A percentile compares a stretch with the other conserved stretches of the same genome.
These are phyloP conservation scores for Alternaria sp. DNA, from an alignment of 2,329 filamentous ascomycete species.

Conservation along the genomic window DNA sequence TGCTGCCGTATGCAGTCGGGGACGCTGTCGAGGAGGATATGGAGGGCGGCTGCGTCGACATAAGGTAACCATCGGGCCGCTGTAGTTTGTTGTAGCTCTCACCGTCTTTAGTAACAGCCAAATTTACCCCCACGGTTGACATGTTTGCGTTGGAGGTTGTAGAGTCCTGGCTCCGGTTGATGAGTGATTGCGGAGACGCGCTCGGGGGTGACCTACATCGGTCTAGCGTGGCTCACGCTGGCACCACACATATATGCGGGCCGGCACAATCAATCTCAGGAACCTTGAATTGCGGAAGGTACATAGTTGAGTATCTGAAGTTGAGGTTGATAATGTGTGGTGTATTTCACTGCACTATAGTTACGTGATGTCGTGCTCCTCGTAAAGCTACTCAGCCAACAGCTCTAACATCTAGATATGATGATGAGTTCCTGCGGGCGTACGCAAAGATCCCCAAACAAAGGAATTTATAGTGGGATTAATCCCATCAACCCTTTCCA, in stretches of 20 bases:
- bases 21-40: constrained; percentile 1
- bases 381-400: neutral
- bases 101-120: constrained; percentile 43
- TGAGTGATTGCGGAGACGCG: constrained; percentile 7
- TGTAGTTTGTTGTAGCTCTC: constrained; percentile 47
- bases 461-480: neutral
- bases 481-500: neutral
- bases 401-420: neutral
- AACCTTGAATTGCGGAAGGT: neutral
- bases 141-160: constrained; percentile 20
- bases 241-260: neutral
- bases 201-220: constrained; percentile 9
- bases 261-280: neutral
- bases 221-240: constrained; percentile 1
- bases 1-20: constrained; percentile 9
- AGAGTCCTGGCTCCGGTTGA: neutral
- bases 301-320: neutral
- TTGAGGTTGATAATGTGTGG: neutral
- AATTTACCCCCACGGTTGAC: constrained; percentile 33
- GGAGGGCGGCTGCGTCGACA: constrained; percentile 14
- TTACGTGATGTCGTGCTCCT: neutral
- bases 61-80: constrained; percentile 39
- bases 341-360: neutral
- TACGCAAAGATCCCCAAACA: neutral
- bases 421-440: neutral